These are phyloP conservation scores for Colletotrichum tamarilloi DNA, from an alignment of 2,329 filamentous ascomycete genomes.

Conservation along the genomic window DNA sequence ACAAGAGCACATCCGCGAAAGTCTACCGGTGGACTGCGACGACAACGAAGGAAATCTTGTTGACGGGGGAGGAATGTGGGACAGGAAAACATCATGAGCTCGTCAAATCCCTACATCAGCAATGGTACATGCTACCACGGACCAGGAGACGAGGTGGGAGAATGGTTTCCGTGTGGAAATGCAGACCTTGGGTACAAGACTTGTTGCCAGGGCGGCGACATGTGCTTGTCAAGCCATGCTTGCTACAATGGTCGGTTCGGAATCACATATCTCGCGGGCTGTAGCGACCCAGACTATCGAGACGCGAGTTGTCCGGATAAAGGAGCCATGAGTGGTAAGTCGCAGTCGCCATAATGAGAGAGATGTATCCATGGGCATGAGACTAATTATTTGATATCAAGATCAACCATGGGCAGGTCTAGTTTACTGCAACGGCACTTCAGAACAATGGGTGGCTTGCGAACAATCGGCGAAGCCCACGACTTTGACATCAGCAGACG, in stretches of 20 bases:
- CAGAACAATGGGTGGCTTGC: constrained; percentile 47
- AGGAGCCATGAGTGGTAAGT: constrained; percentile 32
- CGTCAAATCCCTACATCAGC: constrained; percentile 41
- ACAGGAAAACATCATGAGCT: constrained; percentile 17
- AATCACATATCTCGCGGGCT: constrained; percentile 51
- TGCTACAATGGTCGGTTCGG: constrained; percentile 41
- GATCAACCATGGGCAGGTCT: constrained; percentile 47
- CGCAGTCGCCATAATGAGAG: not conserved
- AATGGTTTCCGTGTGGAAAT: constrained; percentile 49
- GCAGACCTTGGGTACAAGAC: constrained; percentile 42
- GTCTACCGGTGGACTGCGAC: not conserved
- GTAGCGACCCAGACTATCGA: constrained; percentile 46
- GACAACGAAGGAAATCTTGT: not conserved
- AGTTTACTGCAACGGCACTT: constrained; percentile 47
- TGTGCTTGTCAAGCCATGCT: constrained; percentile 44
- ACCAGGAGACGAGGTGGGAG: constrained; percentile 22
- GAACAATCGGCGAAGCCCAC: constrained; percentile 38
- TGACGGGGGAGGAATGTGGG: not conserved
- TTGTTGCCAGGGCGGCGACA: constrained; percentile 47
- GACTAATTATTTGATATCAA: not conserved
- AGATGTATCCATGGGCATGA: too few relatives aligned
- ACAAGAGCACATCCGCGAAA: not conserved
- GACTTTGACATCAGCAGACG: constrained; percentile 40
- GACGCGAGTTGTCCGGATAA: constrained; percentile 49
- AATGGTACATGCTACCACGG: constrained; percentile 48